These are phyloP conservation scores for Isabelozyma rhagii DNA, from an alignment of 805 yeast species.

Conservation along the genomic window DNA sequence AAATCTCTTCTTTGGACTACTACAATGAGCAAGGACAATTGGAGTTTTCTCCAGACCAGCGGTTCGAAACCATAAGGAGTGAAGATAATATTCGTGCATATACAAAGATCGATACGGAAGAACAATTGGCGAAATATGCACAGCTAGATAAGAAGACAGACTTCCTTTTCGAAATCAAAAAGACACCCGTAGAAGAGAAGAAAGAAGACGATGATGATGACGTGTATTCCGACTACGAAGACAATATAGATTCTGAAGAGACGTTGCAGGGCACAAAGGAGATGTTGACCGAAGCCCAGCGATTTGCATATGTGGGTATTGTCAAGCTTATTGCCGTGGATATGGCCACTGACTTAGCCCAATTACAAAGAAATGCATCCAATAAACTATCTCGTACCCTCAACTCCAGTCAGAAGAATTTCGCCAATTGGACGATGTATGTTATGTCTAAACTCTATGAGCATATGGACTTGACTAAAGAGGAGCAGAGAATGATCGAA, in stretches of 20 bases:
- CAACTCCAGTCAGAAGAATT: constrained; percentile 67
- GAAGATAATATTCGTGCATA: constrained; percentile 61
- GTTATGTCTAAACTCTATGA: constrained; percentile 69
- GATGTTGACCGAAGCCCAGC: constrained; percentile 78
- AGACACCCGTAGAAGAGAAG: constrained; percentile 14
- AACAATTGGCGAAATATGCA: constrained; percentile 71
- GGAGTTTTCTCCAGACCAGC: constrained; percentile 32
- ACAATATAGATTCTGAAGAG: constrained; percentile 46
- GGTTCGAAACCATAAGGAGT: constrained; percentile 27
- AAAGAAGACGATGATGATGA: constrained; percentile 19
- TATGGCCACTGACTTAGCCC: constrained; percentile 78
- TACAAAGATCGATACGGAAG: constrained; percentile 84
- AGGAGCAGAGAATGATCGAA: constrained; percentile 85
- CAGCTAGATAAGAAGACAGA: constrained; percentile 52
- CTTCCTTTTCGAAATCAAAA: constrained; percentile 38
- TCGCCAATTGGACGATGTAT: constrained; percentile 80
- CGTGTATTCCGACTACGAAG: constrained; percentile 34
- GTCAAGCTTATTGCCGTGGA: constrained; percentile 72
- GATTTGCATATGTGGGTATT: constrained; percentile 88
- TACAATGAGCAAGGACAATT: constrained; percentile 78
- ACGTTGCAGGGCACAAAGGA: constrained; percentile 78
- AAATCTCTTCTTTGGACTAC: constrained; percentile 71
- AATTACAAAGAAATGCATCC: constrained; percentile 48
- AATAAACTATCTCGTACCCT: constrained; percentile 56
- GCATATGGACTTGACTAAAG: constrained; percentile 74